Evolutionary conservation across 192 early-diverging fungal species (phyloP).

Genomic region (Lobosporangium transversale): DNA sequence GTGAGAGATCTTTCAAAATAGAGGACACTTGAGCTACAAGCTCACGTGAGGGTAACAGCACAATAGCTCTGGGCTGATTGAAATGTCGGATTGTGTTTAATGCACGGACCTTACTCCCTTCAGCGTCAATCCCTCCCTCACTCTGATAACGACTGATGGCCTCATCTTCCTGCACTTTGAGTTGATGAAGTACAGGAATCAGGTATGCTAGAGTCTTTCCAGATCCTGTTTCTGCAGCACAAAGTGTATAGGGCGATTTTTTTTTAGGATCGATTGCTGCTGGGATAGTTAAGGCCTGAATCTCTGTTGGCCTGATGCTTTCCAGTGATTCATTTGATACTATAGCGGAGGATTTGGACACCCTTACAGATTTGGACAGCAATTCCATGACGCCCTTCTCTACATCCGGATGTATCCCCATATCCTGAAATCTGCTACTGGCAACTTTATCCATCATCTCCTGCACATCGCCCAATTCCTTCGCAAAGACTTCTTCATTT

Average conservation of each 20-base stretch:
- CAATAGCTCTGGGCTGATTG: constrained; percentile 83
- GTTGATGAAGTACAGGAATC: constrained; percentile 76
- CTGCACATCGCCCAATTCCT: constrained; percentile 30
- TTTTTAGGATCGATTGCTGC: constrained; percentile 60
- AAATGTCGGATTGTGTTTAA: constrained; percentile 64
- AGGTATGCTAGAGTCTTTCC: constrained; percentile 95
- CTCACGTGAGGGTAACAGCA: constrained; percentile 91
- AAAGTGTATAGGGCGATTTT: constrained; percentile 64
- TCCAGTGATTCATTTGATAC: not conserved
- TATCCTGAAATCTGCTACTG: constrained; percentile 62
- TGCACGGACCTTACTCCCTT: constrained; percentile 20
- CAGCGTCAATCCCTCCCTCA: constrained; percentile 27
- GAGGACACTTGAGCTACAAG: constrained; percentile 81
- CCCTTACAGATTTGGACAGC: constrained; percentile 16
- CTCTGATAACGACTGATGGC: constrained; percentile 26
- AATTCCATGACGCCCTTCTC: constrained; percentile 57
- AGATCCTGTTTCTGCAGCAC: constrained; percentile 90
- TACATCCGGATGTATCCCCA: constrained; percentile 71
- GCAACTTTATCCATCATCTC: constrained; percentile 34
- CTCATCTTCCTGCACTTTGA: constrained; percentile 74
- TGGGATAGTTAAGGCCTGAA: constrained; percentile 87
- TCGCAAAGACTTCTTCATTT: constrained; percentile 24
- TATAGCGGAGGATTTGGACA: not conserved
- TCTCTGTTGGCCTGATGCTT: constrained; percentile 74
- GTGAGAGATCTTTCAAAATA: constrained; percentile 78